phyloP scores from a whole-genome alignment of 2,329 filamentous ascomycete genomes.

The Geosmithia putterillii region DNA sequence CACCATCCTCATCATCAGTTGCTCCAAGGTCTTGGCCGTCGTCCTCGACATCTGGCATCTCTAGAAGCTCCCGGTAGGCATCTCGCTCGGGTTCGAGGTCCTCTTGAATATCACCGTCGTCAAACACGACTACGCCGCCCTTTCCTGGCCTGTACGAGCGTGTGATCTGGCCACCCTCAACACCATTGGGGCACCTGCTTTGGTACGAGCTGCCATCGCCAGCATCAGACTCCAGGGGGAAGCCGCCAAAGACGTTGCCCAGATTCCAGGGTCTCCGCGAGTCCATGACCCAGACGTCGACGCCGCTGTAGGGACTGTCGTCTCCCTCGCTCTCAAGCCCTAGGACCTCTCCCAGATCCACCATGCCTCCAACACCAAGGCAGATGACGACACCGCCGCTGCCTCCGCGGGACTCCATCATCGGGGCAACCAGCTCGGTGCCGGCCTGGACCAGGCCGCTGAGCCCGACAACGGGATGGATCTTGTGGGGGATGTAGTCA shows the following conservation, averaged over 20 bases:
- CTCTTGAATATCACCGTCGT: slow-evolving; percentile 90
- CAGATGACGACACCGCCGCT: slow-evolving; percentile 84
- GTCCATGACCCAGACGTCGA: slow-evolving; percentile 92
- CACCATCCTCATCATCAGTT: slow-evolving; percentile 45
- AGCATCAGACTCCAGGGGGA: slow-evolving; percentile 39
- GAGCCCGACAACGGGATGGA: slow-evolving; percentile 89
- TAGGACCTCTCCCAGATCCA: slow-evolving; percentile 72
- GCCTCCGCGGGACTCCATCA: slow-evolving; percentile 77
- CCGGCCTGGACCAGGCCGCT: slow-evolving; percentile 74
- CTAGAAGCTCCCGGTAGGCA: slow-evolving; percentile 73
- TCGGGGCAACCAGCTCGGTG: slow-evolving; percentile 65
- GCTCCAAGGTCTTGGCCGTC: slow-evolving; percentile 52
- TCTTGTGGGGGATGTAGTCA: slow-evolving; percentile 96
- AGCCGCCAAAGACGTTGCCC: slow-evolving; percentile 80
- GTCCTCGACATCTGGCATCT: slow-evolving; percentile 85
- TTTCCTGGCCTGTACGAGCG: slow-evolving; percentile 62
- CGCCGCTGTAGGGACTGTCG: slow-evolving; percentile 60
- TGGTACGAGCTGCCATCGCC: slow-evolving; percentile 33
- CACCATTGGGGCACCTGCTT: slow-evolving; percentile 47
- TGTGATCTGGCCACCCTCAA: slow-evolving; percentile 61
- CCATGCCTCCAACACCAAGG: slow-evolving; percentile 81
- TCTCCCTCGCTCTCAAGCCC: slow-evolving; percentile 55
- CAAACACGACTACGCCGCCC: slow-evolving; percentile 86
- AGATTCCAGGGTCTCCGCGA: slow-evolving; percentile 89
- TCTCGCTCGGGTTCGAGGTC: slow-evolving; percentile 62